Conservation (phyloP, 2,329 filamentous ascomycete species). For the Microcera coccophila region DNA sequence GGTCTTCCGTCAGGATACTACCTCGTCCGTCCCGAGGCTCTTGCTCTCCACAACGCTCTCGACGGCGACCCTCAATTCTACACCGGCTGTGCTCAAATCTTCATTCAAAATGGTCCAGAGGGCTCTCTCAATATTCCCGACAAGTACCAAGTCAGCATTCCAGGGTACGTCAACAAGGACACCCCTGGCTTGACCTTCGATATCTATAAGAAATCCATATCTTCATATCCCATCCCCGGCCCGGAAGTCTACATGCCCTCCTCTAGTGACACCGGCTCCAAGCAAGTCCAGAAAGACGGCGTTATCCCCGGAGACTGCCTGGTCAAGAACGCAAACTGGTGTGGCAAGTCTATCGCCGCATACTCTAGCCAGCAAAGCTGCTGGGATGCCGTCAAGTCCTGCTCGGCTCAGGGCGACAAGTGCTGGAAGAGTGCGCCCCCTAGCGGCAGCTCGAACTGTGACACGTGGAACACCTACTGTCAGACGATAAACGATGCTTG, state of each 20-base stretch:
- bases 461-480: slow-evolving; percentile 62
- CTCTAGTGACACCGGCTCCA: slow-evolving; percentile 14
- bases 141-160: slow-evolving; percentile 57
- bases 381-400: slow-evolving; percentile 53
- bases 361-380: slow-evolving; percentile 57
- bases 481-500: slow-evolving; percentile 43
- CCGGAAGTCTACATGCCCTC: slow-evolving; percentile 49
- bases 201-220: slow-evolving; percentile 51
- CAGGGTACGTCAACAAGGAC: slow-evolving; percentile 56
- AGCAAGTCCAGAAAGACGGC: slow-evolving; percentile 38
- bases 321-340: slow-evolving; percentile 70
- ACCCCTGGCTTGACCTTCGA: slow-evolving; percentile 60
- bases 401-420: slow-evolving; percentile 55
- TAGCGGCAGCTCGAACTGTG: slow-evolving; percentile 57
- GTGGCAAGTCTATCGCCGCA: slow-evolving; percentile 55
- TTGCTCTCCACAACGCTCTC: slow-evolving; percentile 63
- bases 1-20: slow-evolving; percentile 64
- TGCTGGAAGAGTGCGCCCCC: slow-evolving; percentile 59
- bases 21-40: slow-evolving; percentile 65
- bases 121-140: slow-evolving; percentile 46
- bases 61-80: slow-evolving; percentile 67
- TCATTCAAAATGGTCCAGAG: slow-evolving; percentile 47
- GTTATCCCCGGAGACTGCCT: slow-evolving; percentile 54
- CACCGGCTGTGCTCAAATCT: slow-evolving; percentile 67
- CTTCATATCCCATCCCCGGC: slow-evolving; percentile 53